These are phyloP conservation scores for Phanerochaete carnosa DNA, from an alignment of 768 basidiomycete species.

Conservation along the genomic window DNA sequence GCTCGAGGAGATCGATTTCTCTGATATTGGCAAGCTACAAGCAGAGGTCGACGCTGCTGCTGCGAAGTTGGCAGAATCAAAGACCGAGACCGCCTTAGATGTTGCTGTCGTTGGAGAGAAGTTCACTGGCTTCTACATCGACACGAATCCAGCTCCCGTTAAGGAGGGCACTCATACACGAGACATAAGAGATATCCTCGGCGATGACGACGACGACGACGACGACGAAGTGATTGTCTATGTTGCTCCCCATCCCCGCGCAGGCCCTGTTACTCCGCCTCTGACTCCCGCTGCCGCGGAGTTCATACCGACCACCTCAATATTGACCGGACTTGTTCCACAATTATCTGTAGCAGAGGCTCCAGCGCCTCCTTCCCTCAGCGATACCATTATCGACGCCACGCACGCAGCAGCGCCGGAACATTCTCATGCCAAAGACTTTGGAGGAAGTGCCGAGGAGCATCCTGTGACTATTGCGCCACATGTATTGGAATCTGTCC, in stretches of 20 bases:
- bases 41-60: conserved; percentile 34
- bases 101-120: conserved; percentile 28
- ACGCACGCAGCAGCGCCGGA: not conserved
- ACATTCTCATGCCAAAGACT: not conserved
- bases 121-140: conserved; percentile 37
- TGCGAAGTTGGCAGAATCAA: not conserved
- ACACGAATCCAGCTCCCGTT: conserved; percentile 22
- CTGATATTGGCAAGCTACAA: conserved; percentile 49
- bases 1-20: conserved; percentile 53
- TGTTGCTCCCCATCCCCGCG: conserved; percentile 68
- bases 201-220: conserved; percentile 15
- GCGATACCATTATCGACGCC: not conserved
- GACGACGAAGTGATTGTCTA: conserved; percentile 77
- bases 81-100: not conserved
- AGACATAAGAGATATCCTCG: not conserved
- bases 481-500: not conserved
- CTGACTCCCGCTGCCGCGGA: conserved; percentile 3
- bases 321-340: conserved; percentile 21
- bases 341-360: not conserved
- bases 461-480: not conserved
- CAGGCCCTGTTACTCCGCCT: conserved; percentile 12
- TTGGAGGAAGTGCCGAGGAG: not conserved
- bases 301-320: conserved; percentile 17
- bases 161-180: not conserved
- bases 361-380: not conserved